Conservation (phyloP, 2,329 filamentous ascomycete species). For the Exophiala mesophila region DNA sequence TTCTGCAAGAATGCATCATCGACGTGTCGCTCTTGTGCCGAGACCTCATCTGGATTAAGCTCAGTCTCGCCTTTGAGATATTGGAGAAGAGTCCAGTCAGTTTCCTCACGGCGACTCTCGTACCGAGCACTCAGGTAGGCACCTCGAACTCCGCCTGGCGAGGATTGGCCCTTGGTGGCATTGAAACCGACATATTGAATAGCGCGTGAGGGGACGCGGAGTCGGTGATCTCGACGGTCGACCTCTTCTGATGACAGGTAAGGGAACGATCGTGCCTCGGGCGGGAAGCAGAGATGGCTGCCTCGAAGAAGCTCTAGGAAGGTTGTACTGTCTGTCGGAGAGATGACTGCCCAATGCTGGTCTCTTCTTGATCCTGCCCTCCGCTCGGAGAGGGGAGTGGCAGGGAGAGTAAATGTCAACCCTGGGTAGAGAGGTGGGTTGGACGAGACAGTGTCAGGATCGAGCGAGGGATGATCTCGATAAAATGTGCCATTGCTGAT, state of each 20-base stretch:
- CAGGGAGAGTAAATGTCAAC: constrained; percentile 65
- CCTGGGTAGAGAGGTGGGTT: constrained; percentile 71
- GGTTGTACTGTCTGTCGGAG: constrained; percentile 73
- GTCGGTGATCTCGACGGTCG: constrained; percentile 41
- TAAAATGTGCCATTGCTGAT: constrained; percentile 82
- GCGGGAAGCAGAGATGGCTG: constrained; percentile 68
- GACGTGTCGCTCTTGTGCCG: constrained; percentile 46
- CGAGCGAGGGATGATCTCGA: constrained; percentile 59
- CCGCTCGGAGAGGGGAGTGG: constrained; percentile 33
- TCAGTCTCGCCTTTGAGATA: constrained; percentile 79
- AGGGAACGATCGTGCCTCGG: constrained; percentile 70
- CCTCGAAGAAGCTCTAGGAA: constrained; percentile 76
- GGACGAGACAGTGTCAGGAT: constrained; percentile 39
- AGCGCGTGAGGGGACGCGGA: constrained; percentile 60
- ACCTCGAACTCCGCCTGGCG: constrained; percentile 51
- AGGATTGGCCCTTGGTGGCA: constrained; percentile 57
- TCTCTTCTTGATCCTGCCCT: constrained; percentile 28
- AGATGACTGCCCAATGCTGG: constrained; percentile 79
- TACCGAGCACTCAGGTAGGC: constrained; percentile 87
- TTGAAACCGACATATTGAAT: constrained; percentile 91
- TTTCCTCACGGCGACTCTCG: constrained; percentile 78
- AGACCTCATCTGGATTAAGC: constrained; percentile 65
- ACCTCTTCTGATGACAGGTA: constrained; percentile 64
- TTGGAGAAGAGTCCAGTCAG: constrained; percentile 77
- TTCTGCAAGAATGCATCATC: constrained; percentile 52